Base-by-base conservation (phyloP, 495 filamentous ascomycete species). In the Bacidia rubella region DNA sequence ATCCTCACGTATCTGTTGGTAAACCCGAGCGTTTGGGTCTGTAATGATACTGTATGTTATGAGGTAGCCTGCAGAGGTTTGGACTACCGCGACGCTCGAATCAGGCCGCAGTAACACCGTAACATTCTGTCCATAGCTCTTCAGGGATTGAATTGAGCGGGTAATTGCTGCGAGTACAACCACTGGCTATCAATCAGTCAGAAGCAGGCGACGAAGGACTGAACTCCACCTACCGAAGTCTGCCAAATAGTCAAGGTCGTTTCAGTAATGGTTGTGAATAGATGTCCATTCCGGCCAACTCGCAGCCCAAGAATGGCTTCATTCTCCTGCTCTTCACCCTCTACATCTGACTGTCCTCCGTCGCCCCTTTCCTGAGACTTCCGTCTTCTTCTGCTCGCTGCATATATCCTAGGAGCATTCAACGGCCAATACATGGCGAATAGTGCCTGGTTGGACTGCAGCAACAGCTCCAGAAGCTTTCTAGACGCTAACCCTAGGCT, bases 391-490 rank as follows among this genome's bases (percentile, higher is more conserved):
- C 75, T 71, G 68, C 76, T 82, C 68, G 83, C 83, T 66, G 85
- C 84, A 76, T 90, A 93, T 62, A 94, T 83, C 68, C 81, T 76
- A 54, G 90, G 89, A 56, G 88, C 86, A 66, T 87, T 88, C 70
- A 92, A 75, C 60, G 90, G 90, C 90, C 90, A 96, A 76, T 96
- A 96, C 90, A 96, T 96, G 75, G 76, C 76, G 78, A 42, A 21
- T 42, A 19, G 2, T 46, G 15, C 4, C 29, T 9, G 29, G n/a
- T 7, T 7, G 29, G 15, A 35, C 7, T 7, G 29, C 7, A 35
- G 29, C 29, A 35, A 35, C 7, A 35, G 29, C 29, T n/a, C 7
- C 29, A 35, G 29, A 15, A 35, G 29, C 29, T 35, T 35, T 7
- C 7, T 7, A 7, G 29, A 5, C 29, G 29, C 29, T 35, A 35